phyloP scores from a whole-genome alignment of 148 eudicot species.

The Nyssa sinensis region DNA sequence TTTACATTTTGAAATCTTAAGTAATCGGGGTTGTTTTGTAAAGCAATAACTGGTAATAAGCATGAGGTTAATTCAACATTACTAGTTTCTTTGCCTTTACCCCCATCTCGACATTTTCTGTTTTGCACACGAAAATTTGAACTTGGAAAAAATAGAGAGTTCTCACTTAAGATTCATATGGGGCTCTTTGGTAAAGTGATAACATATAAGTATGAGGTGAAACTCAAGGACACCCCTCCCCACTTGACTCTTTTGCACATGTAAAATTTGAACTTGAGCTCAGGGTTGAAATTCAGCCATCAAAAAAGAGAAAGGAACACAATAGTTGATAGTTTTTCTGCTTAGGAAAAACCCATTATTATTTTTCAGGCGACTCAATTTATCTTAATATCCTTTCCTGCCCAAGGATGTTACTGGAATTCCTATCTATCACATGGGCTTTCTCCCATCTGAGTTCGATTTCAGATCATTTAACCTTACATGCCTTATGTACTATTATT shows the following conservation, averaged over 20 bases:
- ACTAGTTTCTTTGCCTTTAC: neutral
- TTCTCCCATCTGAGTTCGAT: neutral
- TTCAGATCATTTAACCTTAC: neutral
- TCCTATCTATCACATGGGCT: too few species aligned
- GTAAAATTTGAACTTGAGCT: conserved; percentile 1
- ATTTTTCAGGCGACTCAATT: neutral
- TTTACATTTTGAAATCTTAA: neutral
- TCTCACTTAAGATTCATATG: neutral
- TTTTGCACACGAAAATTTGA: neutral
- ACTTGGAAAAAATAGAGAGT: neutral
- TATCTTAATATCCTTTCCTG: neutral
- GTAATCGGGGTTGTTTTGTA: neutral
- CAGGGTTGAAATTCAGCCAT: neutral
- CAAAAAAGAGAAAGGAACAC: too few species aligned
- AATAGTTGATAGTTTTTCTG: too few species aligned
- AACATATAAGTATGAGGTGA: neutral
- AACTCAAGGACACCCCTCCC: neutral
- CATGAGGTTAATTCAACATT: neutral
- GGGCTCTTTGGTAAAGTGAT: neutral
- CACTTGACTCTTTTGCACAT: neutral
- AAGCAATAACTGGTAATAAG: too few species aligned
- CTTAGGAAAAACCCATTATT: neutral
- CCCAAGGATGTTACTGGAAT: neutral
- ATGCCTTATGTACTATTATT: neutral
- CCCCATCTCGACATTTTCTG: neutral